A percentile compares a stretch with the other conserved stretches of the same genome.
phyloP scores from a whole-genome alignment of 257 asterid genomes.

The Jasminum sambac region DNA sequence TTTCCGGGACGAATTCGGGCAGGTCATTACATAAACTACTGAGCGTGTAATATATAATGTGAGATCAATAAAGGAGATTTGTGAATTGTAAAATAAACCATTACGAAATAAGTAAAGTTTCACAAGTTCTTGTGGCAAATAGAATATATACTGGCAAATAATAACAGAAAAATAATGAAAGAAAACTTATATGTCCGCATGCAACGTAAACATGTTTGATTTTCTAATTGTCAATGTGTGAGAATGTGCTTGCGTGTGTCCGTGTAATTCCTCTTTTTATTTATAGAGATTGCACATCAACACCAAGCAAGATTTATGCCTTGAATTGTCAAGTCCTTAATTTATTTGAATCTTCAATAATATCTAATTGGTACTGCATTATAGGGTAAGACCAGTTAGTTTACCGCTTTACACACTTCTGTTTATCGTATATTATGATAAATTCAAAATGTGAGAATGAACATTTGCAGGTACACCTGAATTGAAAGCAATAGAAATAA shows the following conservation, averaged over 20 bases:
- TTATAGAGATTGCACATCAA: not conserved
- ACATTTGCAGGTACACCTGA: not conserved
- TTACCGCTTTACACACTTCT: not conserved
- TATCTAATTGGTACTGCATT: not conserved
- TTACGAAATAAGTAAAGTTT: slow-evolving; percentile 3
- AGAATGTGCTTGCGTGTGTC: not conserved
- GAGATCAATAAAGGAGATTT: not conserved
- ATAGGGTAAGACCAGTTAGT: not conserved
- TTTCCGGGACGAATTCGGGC: too few species aligned
- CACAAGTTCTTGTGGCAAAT: slow-evolving; percentile 17
- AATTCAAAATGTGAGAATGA: not conserved
- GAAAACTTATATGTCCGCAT: not conserved
- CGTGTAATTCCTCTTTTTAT: not conserved
- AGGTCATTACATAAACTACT: slow-evolving; percentile 19
- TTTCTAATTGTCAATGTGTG: slow-evolving; percentile 6
- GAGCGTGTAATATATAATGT: slow-evolving; percentile 14
- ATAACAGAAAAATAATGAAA: not conserved
- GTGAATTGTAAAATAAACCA: slow-evolving; percentile 6
- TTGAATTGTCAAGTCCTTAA: not conserved
- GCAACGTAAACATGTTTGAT: slow-evolving; percentile 14
- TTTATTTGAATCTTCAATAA: not conserved
- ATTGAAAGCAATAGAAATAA: not conserved
- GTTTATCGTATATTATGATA: not conserved
- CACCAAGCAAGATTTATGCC: not conserved
- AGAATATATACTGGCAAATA: not conserved